Evolutionary conservation across 305 asterid species (phyloP).

Genomic region (Fraxinus greggii): DNA sequence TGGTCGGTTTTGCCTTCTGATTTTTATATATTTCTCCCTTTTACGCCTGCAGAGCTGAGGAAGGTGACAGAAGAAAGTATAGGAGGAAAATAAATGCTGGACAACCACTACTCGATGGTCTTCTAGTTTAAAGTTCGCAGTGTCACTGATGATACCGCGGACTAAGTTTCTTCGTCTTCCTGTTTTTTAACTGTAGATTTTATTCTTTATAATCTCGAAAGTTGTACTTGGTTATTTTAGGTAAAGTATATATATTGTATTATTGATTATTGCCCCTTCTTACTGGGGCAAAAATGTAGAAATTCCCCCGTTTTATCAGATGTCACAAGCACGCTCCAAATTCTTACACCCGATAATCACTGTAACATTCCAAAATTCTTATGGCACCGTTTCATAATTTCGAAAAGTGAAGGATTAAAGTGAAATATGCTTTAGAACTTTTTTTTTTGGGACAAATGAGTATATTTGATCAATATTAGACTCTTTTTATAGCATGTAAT

Average conservation of each 20-base stretch:
- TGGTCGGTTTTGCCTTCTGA: not conserved
- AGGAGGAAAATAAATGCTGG: constrained; percentile 52
- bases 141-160: constrained; percentile 10
- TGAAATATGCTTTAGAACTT: too few species aligned
- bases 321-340: not conserved
- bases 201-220: constrained; percentile 11
- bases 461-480: too few species aligned
- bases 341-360: not conserved
- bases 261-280: constrained; percentile 3
- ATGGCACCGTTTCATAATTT: too few species aligned
- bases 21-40: not conserved
- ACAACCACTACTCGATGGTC: constrained; percentile 74
- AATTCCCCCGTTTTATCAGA: not conserved
- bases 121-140: constrained; percentile 37
- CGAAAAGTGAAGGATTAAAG: too few species aligned
- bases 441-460: too few species aligned
- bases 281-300: constrained; percentile 12
- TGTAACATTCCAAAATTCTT: too few species aligned
- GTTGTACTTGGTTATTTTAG: constrained; percentile 15
- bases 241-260: constrained; percentile 20
- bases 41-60: constrained; percentile 47
- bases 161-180: constrained; percentile 24
- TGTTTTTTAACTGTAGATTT: constrained; percentile 17
- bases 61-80: constrained; percentile 38
- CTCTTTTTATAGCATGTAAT: too few species aligned